Conservation (phyloP, 371 early-diverging fungal species). For the Entomophthora muscae region DNA sequence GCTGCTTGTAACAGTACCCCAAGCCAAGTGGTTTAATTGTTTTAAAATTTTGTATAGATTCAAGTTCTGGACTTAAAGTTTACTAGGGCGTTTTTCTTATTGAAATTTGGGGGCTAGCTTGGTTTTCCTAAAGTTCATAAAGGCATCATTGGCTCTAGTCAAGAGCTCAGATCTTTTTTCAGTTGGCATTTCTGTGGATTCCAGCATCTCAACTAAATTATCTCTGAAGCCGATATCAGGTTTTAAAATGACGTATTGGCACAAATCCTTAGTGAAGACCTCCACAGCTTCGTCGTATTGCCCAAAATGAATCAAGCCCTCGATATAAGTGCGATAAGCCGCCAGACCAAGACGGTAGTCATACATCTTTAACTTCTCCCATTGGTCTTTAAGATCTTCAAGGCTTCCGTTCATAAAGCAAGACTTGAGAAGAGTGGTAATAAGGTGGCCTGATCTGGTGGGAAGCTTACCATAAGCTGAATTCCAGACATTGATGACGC, state of each 20-base stretch:
- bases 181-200: background rate
- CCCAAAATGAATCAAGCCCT: background rate
- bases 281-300: background rate
- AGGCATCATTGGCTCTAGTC: background rate
- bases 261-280: background rate
- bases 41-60: no score
- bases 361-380: slow-evolving; percentile 2
- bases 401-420: background rate
- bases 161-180: background rate
- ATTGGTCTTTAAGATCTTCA: background rate
- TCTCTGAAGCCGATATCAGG: background rate
- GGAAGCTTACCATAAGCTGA: background rate
- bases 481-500: background rate
- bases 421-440: background rate
- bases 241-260: background rate
- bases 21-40: no score
- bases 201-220: background rate
- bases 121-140: background rate
- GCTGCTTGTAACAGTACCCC: no score
- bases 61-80: no score
- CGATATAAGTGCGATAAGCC: slow-evolving; percentile 1
- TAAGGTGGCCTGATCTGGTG: background rate
- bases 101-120: background rate
- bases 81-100: background rate
- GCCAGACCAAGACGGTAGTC: background rate